These are phyloP conservation scores for Tilletiaria anomala DNA, from an alignment of 1,284 basidiomycete genomes.

Conservation along the genomic window DNA sequence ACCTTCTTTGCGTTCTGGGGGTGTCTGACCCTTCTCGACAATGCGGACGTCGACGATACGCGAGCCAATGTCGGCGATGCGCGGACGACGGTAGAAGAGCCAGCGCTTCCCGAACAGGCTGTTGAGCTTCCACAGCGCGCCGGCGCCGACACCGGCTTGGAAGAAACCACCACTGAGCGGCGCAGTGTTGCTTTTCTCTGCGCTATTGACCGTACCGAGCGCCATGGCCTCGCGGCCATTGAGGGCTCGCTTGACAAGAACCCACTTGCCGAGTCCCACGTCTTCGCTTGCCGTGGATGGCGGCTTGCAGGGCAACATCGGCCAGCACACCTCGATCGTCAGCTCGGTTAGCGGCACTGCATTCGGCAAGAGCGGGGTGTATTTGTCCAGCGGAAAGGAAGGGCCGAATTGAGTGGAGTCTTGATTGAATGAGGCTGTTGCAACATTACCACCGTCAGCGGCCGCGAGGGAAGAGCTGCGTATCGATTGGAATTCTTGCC, in stretches of 20 bases:
- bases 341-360: conserved; percentile 52
- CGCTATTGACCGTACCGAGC: neutral
- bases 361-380: conserved; percentile 24
- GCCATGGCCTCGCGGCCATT: conserved; percentile 55
- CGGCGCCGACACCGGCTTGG: conserved; percentile 5
- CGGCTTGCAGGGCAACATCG: conserved; percentile 54
- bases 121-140: conserved; percentile 4
- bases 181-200: too few relatives aligned
- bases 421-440: too few relatives aligned
- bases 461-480: too few relatives aligned
- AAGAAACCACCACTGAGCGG: neutral
- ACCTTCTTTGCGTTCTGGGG: conserved; percentile 8
- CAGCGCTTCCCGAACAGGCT: too few relatives aligned
- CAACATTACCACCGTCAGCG: too few relatives aligned
- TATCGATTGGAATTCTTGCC: too few relatives aligned
- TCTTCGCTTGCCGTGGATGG: conserved; percentile 56
- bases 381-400: conserved; percentile 21
- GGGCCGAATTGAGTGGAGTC: too few relatives aligned
- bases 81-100: too few relatives aligned
- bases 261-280: conserved; percentile 71
- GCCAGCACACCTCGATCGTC: conserved; percentile 54
- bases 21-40: conserved; percentile 11
- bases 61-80: too few relatives aligned
- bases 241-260: conserved; percentile 61
- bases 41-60: conserved; percentile 20